Evolutionary conservation across 2,329 filamentous ascomycete genomes (phyloP).

Genomic region (Nannizziopsis arthrosporioides): DNA sequence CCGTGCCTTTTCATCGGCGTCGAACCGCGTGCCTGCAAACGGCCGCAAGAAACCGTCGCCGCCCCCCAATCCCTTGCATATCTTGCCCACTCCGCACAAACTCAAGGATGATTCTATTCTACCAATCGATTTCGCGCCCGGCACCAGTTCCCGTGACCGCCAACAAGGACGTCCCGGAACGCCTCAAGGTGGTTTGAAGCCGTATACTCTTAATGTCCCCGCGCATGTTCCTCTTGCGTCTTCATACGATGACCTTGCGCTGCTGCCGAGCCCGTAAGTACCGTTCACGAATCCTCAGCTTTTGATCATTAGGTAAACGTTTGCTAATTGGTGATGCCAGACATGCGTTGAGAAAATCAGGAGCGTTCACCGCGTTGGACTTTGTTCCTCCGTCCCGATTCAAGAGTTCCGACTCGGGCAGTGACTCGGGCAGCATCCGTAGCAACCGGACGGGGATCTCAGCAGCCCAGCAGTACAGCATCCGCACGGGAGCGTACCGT

Average conservation of each 20-base stretch:
- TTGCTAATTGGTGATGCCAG: slow-evolving; percentile 19
- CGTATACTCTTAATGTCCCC: slow-evolving; percentile 63
- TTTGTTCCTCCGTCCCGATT: slow-evolving; percentile 41
- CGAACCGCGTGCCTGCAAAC: slow-evolving; percentile 35
- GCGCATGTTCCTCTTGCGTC: slow-evolving; percentile 68
- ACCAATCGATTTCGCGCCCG: slow-evolving; percentile 79
- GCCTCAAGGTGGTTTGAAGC: slow-evolving; percentile 45
- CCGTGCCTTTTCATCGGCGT: slow-evolving; percentile 54
- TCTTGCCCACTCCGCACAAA: slow-evolving; percentile 74
- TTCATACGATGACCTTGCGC: slow-evolving; percentile 73
- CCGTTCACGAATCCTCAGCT: neutral
- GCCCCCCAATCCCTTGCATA: slow-evolving; percentile 60
- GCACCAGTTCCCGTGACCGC: slow-evolving; percentile 53
- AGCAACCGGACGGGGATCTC: slow-evolving; percentile 73
- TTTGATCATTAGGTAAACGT: neutral
- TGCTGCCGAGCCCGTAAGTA: slow-evolving; percentile 83
- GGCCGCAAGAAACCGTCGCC: slow-evolving; percentile 50
- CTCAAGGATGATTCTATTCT: slow-evolving; percentile 68
- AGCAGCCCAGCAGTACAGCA: slow-evolving; percentile 53
- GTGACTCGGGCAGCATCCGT: slow-evolving; percentile 41
- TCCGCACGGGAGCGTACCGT: slow-evolving; percentile 73
- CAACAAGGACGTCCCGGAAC: slow-evolving; percentile 56
- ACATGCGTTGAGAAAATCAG: slow-evolving; percentile 39
- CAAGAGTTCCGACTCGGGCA: slow-evolving; percentile 32
- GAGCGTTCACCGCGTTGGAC: slow-evolving; percentile 38